Evolutionary conservation across 2,329 filamentous ascomycete species (phyloP), one percentile per base, ranked within the genome.

Genomic region (Saccharata proteae): DNA sequence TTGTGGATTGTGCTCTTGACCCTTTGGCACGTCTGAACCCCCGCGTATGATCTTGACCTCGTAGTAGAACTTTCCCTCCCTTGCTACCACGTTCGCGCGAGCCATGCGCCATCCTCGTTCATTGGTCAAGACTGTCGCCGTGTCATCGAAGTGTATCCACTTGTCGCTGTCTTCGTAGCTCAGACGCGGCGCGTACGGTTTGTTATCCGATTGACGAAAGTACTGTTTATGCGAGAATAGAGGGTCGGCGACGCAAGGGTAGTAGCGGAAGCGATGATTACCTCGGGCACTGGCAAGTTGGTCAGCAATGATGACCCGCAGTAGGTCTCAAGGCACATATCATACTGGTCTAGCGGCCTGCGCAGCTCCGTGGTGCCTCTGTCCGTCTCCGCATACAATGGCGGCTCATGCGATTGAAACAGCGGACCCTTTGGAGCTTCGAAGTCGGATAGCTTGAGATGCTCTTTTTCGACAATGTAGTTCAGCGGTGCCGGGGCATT

Each of bases 71-170:
- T 81, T 73, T 1, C 90, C 90, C 55, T 96, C 82, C 26, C 90
- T 69, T 4, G 86, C 81, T 15, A 81, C 84, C 1, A 96, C 79
- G 46, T 98, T 98, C 9, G 83, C 85, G 22, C 88, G 74, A 2
- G 81, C 79, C 67, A 88, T 90, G 37, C 92, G 73, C 67, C 90
- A 94, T 6, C 90, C 86, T 55, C 93, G 93, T 43, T 88, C 77
- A 10, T 90, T 93, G 1, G 82, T 93, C 32, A 94, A 74, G 29
- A 84, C 75, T 13, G 70, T 72, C 6, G 78, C 85, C 21, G 73
- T 71, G 47, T 85, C 79, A 31, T 63, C 60, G 49, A 94, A 84
- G 48, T 79, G 80, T 52, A 94, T 81, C 51, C 82, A 80, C 7
- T 77, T 75, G 19, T 88, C 82, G 19, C 81, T 79, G 57, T 98